phyloP scores from a whole-genome alignment of 2,329 filamentous ascomycete species.

The Thelonectria rubi region DNA sequence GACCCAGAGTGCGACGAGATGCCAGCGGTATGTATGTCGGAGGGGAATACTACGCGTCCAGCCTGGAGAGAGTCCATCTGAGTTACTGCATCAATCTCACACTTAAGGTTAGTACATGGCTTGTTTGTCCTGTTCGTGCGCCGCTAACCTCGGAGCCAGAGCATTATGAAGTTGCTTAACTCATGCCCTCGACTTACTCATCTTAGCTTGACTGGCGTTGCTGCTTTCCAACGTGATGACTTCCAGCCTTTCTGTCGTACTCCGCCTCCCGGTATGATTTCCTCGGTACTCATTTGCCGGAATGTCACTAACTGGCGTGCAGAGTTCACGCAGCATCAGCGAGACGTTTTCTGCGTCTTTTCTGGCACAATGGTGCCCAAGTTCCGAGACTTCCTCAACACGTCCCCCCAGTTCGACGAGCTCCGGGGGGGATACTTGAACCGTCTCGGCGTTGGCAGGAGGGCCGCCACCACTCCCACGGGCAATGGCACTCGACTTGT shows the following conservation, averaged over 20 bases:
- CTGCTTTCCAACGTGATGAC: constrained; percentile 87
- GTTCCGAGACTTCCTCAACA: constrained; percentile 82
- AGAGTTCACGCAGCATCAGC: constrained; percentile 96
- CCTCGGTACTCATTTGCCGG: not conserved
- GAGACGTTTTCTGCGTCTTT: constrained; percentile 97
- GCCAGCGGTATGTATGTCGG: constrained; percentile 56
- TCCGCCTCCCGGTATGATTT: constrained; percentile 73
- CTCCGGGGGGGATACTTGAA: constrained; percentile 48
- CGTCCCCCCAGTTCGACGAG: constrained; percentile 56
- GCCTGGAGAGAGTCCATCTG: constrained; percentile 91
- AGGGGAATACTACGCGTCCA: constrained; percentile 66
- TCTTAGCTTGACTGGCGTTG: constrained; percentile 91
- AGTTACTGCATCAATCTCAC: constrained; percentile 93
- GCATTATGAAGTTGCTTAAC: constrained; percentile 88
- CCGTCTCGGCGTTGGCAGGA: constrained; percentile 11
- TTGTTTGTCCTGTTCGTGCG: not conserved
- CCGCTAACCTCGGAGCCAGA: constrained; percentile 61
- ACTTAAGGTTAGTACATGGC: constrained; percentile 69
- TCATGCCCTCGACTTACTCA: constrained; percentile 93
- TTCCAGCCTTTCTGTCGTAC: constrained; percentile 86
- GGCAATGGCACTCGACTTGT: constrained; percentile 4
- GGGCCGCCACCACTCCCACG: not conserved
- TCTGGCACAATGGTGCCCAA: constrained; percentile 83
- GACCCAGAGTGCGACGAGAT: constrained; percentile 59
- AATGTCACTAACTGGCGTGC: constrained; percentile 38